These are phyloP conservation scores for Pseudoscleropodium purum DNA, from an alignment of 225 moss, liverwort and hornwort genomes.

Conservation along the genomic window DNA sequence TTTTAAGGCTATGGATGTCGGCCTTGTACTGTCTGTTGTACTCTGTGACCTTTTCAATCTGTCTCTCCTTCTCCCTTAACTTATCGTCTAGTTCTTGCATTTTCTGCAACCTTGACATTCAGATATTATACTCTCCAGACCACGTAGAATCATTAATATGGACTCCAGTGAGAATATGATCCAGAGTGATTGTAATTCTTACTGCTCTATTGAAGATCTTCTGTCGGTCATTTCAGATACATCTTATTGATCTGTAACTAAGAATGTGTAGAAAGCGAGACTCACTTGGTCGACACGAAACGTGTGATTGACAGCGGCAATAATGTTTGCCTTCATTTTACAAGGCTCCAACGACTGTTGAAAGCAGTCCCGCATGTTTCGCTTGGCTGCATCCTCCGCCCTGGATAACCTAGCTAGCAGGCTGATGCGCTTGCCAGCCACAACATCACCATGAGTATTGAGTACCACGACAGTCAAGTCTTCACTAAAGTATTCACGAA, in stretches of 20 bases:
- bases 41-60: conserved; percentile 41
- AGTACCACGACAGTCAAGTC: not conserved
- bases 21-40: conserved; percentile 44
- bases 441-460: not conserved
- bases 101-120: conserved; percentile 27
- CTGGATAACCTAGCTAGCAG: conserved; percentile 46
- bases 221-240: not conserved
- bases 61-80: conserved; percentile 42
- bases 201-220: not conserved
- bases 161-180: not conserved
- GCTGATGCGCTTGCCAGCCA: conserved; percentile 17
- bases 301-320: conserved; percentile 52
- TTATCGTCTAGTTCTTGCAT: conserved; percentile 58
- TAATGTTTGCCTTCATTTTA: conserved; percentile 48
- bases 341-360: conserved; percentile 48
- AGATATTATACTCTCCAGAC: not conserved
- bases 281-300: conserved; percentile 58
- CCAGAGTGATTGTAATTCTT: not conserved
- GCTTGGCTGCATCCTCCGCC: conserved; percentile 63
- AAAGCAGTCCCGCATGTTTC: conserved; percentile 51
- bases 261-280: not conserved
- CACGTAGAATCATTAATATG: not conserved
- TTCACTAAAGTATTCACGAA: not conserved
- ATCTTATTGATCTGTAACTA: not conserved
- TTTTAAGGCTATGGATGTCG: conserved; percentile 48